Conservation (phyloP, 129 eudicot species). For the Cynara cardunculus region DNA sequence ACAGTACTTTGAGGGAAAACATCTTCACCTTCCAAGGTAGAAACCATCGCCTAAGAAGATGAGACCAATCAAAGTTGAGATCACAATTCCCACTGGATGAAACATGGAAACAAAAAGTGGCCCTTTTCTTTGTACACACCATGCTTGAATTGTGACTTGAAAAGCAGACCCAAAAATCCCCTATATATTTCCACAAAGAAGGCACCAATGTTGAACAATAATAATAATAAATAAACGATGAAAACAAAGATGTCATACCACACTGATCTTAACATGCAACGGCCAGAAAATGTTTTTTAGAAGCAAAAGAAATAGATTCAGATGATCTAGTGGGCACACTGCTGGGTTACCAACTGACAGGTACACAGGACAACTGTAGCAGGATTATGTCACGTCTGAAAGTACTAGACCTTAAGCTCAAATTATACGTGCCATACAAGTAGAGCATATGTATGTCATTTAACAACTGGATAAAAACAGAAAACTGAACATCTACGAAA, state of each 20-base stretch:
- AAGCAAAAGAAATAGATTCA: too few species aligned
- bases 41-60: slow-evolving; percentile 60
- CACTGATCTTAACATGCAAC: neutral
- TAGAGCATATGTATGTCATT: neutral
- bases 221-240: neutral
- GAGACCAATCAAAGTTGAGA: slow-evolving; percentile 52
- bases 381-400: neutral
- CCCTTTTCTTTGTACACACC: slow-evolving; percentile 70
- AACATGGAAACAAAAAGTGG: slow-evolving; percentile 91
- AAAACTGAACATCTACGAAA: neutral
- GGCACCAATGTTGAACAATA: neutral
- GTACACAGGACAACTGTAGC: too few species aligned
- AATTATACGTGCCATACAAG: neutral
- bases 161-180: slow-evolving; percentile 81
- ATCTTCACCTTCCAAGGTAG: slow-evolving; percentile 77
- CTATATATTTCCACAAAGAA: slow-evolving; percentile 28
- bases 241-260: neutral
- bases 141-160: slow-evolving; percentile 57
- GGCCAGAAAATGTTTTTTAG: too few species aligned
- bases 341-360: too few species aligned
- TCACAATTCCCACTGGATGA: slow-evolving; percentile 76
- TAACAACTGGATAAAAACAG: neutral
- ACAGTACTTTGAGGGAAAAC: neutral
- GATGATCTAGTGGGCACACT: too few species aligned
- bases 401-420: neutral